phyloP scores from a whole-genome alignment of 148 eudicot genomes.

The Bassia scoparia region DNA sequence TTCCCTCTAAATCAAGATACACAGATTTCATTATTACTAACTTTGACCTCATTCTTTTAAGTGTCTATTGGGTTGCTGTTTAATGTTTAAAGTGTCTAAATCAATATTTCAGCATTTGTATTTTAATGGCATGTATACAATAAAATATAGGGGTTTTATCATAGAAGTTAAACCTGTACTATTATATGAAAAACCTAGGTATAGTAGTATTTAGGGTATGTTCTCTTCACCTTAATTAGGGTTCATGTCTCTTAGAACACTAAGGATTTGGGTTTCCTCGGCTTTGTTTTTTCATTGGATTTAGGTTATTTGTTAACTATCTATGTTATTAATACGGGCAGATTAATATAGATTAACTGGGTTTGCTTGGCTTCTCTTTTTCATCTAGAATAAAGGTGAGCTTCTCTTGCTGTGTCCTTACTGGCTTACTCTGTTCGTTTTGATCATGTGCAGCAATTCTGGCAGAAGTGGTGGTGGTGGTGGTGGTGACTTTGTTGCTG shows the following conservation, averaged over 20 bases:
- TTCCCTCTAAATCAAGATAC: neutral
- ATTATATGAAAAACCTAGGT: neutral
- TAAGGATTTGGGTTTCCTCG: no score
- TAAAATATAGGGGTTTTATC: neutral
- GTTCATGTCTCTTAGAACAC: no score
- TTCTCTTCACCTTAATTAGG: no score
- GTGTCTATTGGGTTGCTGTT: neutral
- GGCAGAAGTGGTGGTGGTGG: slow-evolving; percentile 52
- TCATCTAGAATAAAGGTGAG: neutral
- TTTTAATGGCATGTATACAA: no score
- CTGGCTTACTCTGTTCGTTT: neutral
- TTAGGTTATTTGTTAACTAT: neutral
- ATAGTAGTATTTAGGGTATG: neutral
- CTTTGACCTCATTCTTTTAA: neutral
- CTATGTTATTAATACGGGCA: neutral
- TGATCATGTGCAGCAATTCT: slow-evolving; percentile 37
- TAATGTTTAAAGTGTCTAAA: no score
- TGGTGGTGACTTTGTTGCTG: slow-evolving; percentile 75
- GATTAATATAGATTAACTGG: neutral
- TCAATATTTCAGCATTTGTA: no score
- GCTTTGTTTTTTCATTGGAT: neutral
- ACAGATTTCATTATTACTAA: neutral
- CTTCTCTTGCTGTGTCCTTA: slow-evolving; percentile 6
- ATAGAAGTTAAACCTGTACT: neutral
- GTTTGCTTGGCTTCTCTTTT: neutral